Conservation (phyloP, 139 green algal genomes). For the Picochlorum sp. region DNA sequence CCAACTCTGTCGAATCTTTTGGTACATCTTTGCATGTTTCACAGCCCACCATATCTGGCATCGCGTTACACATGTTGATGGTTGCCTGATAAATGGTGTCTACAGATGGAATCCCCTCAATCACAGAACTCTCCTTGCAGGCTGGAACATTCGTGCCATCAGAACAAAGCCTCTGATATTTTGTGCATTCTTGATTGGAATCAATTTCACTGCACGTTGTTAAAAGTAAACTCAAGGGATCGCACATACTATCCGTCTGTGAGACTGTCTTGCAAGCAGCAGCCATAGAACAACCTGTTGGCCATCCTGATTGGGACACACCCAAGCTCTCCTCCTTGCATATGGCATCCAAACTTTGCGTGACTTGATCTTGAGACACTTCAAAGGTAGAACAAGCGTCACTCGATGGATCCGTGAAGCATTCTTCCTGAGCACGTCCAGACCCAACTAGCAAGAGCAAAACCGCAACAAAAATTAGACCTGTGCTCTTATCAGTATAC, state of each 20-base stretch:
- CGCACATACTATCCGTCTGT: not conserved
- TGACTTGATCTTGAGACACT: not conserved
- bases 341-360: not conserved
- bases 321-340: constrained; percentile 1
- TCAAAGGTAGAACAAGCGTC: not conserved
- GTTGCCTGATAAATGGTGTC: not conserved
- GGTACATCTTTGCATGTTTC: not conserved
- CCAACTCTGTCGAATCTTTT: not conserved
- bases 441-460: not conserved
- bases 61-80: not conserved
- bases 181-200: not conserved
- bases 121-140: not conserved
- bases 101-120: not conserved
- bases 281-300: constrained; percentile 19
- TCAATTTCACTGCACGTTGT: not conserved
- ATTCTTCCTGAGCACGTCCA: not conserved
- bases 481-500: too few relatives aligned
- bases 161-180: not conserved
- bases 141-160: not conserved
- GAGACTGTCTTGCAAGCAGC: constrained; percentile 14
- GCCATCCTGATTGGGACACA: not conserved
- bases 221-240: not conserved
- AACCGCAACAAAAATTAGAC: not conserved
- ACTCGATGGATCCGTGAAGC: not conserved
- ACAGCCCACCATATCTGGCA: constrained; percentile 1